These are phyloP conservation scores for Carex parvula DNA, from an alignment of 176 grass and related monocot genomes.

Conservation along the genomic window DNA sequence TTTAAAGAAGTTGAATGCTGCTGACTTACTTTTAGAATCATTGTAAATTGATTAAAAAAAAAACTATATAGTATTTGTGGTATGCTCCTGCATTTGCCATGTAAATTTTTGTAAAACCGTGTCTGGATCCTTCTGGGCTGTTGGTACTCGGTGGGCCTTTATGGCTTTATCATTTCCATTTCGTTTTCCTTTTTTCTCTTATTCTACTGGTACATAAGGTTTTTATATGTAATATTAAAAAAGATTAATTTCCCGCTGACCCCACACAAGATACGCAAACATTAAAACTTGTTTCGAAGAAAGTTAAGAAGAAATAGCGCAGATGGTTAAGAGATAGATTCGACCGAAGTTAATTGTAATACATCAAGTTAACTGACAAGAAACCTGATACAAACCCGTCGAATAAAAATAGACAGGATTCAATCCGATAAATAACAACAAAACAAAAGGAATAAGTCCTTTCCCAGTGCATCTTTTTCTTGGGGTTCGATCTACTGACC, in stretches of 20 bases:
- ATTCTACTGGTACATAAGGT: background rate
- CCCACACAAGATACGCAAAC: background rate
- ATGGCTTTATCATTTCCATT: background rate
- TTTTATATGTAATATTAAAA: background rate
- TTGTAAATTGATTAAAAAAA: no score
- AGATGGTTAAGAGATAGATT: background rate
- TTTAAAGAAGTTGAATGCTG: background rate
- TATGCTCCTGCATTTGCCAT: background rate
- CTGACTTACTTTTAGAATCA: background rate
- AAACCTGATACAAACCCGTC: slow-evolving; percentile 14
- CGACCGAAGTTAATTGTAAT: background rate
- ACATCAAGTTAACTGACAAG: slow-evolving; percentile 12
- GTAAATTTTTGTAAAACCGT: background rate
- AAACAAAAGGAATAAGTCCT: slow-evolving; percentile 5
- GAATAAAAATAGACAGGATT: slow-evolving; percentile 26
- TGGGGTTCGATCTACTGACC: slow-evolving; percentile 4
- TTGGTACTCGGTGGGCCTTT: background rate
- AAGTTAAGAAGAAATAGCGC: background rate
- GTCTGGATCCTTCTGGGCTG: background rate
- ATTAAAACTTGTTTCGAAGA: background rate
- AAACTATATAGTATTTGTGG: background rate
- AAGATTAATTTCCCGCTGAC: background rate
- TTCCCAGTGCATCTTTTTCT: background rate
- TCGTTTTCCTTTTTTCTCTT: background rate
- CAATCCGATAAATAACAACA: background rate